Evolutionary conservation across 768 basidiomycete genomes (phyloP).

Genomic region (Hygrocybe punicea): DNA sequence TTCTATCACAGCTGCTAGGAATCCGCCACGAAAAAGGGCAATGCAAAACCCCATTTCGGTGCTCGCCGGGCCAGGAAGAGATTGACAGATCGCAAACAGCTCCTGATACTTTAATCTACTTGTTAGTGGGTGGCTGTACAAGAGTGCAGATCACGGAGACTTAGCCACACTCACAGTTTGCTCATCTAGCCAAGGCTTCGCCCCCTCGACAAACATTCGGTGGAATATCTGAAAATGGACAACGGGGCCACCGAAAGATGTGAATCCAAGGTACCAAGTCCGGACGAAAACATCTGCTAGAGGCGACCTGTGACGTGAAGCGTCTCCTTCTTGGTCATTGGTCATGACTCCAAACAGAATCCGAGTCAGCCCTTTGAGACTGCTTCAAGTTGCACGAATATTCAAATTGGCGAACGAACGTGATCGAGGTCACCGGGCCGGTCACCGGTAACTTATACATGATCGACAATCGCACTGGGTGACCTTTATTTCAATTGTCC

Average conservation of each 20-base stretch:
- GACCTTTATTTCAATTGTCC: too few species aligned
- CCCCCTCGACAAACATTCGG: conserved; percentile 37
- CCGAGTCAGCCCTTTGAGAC: too few species aligned
- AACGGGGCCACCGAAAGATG: conserved; percentile 48
- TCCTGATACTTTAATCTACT: conserved; percentile 36
- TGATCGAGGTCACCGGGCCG: too few species aligned
- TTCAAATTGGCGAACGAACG: too few species aligned
- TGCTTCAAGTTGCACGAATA: too few species aligned
- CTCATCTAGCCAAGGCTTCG: conserved; percentile 41
- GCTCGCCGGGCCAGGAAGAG: conserved; percentile 47
- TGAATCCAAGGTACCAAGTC: conserved; percentile 42
- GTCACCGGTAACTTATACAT: too few species aligned
- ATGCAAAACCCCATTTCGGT: conserved; percentile 51
- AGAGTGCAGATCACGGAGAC: too few species aligned
- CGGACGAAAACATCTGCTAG: conserved; percentile 9
- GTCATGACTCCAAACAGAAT: too few species aligned
- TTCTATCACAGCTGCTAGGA: background rate
- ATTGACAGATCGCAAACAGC: conserved; percentile 46
- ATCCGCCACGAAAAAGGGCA: conserved; percentile 11
- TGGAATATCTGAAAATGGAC: conserved; percentile 49
- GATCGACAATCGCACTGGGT: too few species aligned
- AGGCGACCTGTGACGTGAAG: too few species aligned
- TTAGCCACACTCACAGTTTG: conserved; percentile 41
- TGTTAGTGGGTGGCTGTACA: too few species aligned
- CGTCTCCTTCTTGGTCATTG: too few species aligned